phyloP scores from a whole-genome alignment of 2,329 filamentous ascomycete species.

The Penicillium oxalicum region DNA sequence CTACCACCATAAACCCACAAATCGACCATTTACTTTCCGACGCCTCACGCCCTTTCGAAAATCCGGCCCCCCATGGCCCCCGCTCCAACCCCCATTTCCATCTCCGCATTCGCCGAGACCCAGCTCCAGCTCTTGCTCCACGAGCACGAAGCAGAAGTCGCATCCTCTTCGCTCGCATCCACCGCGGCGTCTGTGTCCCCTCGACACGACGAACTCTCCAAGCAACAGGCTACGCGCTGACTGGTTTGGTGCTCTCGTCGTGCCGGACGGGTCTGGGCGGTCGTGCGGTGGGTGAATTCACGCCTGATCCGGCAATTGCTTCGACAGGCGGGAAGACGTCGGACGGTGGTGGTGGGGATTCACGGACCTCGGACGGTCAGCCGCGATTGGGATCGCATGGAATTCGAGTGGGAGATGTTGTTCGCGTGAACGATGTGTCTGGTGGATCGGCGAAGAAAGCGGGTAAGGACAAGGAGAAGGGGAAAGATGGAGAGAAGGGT shows the following conservation, averaged over 20 bases:
- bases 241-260: conserved; percentile 58
- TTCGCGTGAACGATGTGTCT: conserved; percentile 38
- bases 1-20: too few relatives aligned
- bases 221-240: conserved; percentile 37
- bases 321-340: conserved; percentile 19
- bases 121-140: conserved; percentile 39
- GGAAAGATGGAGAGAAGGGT: conserved; percentile 29
- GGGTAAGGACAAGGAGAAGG: conserved; percentile 31
- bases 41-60: background rate
- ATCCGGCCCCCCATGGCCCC: conserved; percentile 11
- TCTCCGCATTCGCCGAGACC: conserved; percentile 38
- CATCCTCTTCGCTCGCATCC: conserved; percentile 38
- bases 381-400: conserved; percentile 41
- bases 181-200: conserved; percentile 37
- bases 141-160: conserved; percentile 42
- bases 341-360: conserved; percentile 22
- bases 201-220: conserved; percentile 40
- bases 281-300: conserved; percentile 80
- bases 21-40: too few relatives aligned
- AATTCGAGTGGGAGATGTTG: conserved; percentile 45
- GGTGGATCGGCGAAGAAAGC: conserved; percentile 19
- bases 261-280: conserved; percentile 86
- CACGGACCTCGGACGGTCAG: conserved; percentile 36
- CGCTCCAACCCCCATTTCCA: conserved; percentile 24
- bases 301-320: conserved; percentile 62